Base-by-base conservation (phyloP, 2,329 filamentous ascomycete species). In the Thielaviopsis ethacetica region DNA sequence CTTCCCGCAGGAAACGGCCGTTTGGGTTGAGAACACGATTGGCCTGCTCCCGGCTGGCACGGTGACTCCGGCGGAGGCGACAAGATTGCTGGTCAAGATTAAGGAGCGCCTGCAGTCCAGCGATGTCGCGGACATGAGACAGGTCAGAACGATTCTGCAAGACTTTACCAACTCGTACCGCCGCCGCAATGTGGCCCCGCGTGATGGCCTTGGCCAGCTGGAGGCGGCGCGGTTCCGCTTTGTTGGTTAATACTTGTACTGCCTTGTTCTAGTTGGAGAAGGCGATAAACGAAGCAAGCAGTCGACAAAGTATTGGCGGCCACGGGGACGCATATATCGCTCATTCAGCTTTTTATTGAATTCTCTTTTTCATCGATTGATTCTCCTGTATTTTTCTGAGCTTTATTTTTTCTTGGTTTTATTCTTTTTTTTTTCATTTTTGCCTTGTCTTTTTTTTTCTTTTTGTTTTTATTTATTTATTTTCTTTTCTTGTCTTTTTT, bases 81-180 rank as follows among this genome's bases (percentile, higher is more conserved):
- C 91, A 67, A 81, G 88, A 53, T 77, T 98, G 62, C 80, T 95
- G 70, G 76, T 75, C 63, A 90, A 86, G 68, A 91, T 97, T 65
- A 83, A 82, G 65, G 86, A 93, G 69, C 85, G 83, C 66, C 80
- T 95, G 54, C 76, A 78, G 53, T 80, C 80, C 27, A 81, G 86
- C 62, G 82, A 83, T 47, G 71, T 69, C 1, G 74, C 79, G 22
- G 76, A 76, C 24, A 70, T 88, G 50, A 79, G 89, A 61, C 90
- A 90, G 72, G 89, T 96, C 58, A 81, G 91, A 44, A 84, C 81
- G 26, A 76, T 95, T 38, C 77, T 98, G 60, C 93, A 97, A 72
- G 94, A 98, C 71, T 98, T 98, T 69, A 97, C 93, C 24, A 95
- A 91, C 69, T 88, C 84, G 30, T 98, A 98, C 71, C 83, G 94